Evolutionary conservation across 495 filamentous ascomycete genomes (phyloP).

Genomic region (Trypethelium eluteriae): DNA sequence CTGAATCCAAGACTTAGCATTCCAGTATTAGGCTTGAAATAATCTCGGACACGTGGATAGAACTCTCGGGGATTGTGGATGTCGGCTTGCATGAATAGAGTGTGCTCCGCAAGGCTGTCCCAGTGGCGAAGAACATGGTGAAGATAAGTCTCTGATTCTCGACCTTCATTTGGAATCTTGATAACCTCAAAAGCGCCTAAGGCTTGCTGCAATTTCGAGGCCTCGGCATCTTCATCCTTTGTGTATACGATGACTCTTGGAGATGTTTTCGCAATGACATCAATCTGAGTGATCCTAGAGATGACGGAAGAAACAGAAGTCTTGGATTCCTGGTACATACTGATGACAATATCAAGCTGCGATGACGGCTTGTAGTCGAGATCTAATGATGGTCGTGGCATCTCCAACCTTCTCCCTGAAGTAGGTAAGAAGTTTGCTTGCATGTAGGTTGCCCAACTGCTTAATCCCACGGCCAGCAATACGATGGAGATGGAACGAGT

Average conservation of each 20-base stretch:
- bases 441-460: neutral
- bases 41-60: slow-evolving; percentile 35
- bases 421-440: neutral
- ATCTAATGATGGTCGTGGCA: neutral
- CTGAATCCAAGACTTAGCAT: slow-evolving; percentile 38
- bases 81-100: slow-evolving; percentile 43
- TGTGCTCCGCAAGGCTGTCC: slow-evolving; percentile 40
- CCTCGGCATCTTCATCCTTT: slow-evolving; percentile 3
- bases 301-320: neutral
- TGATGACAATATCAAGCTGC: slow-evolving; percentile 11
- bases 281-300: neutral
- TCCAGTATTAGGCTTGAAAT: slow-evolving; percentile 36
- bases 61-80: slow-evolving; percentile 35
- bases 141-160: slow-evolving; percentile 43
- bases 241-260: neutral
- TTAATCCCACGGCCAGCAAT: neutral
- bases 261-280: neutral
- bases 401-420: neutral
- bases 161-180: slow-evolving; percentile 35
- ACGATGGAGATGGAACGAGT: neutral
- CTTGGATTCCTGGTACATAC: slow-evolving; percentile 3
- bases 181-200: slow-evolving; percentile 32
- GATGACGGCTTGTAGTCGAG: neutral
- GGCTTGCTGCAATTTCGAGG: slow-evolving; percentile 19
- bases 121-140: slow-evolving; percentile 39